Conservation (phyloP, 2,329 filamentous ascomycete species). For the Fusarium sp. region DNA sequence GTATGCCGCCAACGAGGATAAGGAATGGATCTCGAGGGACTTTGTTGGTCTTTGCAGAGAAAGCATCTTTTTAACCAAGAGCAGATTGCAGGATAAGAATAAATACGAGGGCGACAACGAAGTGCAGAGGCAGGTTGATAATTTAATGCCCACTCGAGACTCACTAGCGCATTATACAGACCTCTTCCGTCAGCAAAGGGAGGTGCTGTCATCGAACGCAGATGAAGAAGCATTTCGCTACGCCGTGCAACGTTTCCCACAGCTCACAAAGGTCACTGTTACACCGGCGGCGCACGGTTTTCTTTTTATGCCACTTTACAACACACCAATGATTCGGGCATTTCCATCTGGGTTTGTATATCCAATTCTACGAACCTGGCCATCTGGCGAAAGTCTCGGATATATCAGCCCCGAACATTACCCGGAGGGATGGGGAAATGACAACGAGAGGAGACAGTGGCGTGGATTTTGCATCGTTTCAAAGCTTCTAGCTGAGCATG, state of each 20-base stretch:
- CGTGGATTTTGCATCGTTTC: background rate
- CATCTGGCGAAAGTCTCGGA: background rate
- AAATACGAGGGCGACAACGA: background rate
- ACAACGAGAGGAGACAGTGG: background rate
- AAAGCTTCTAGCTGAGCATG: background rate
- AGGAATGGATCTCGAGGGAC: background rate
- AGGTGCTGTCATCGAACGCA: background rate
- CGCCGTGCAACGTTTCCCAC: background rate
- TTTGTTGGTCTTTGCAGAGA: background rate
- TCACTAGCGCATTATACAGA: background rate
- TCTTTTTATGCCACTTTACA: background rate
- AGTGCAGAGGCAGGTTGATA: background rate
- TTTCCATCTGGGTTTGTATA: constrained; percentile 4
- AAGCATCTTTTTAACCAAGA: background rate
- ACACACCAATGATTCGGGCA: constrained; percentile 9
- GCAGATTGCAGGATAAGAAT: background rate
- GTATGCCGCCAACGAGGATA: background rate
- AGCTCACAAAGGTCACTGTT: background rate
- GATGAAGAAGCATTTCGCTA: constrained; percentile 9
- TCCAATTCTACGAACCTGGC: background rate
- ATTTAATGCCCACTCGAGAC: background rate
- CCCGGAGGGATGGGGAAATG: background rate
- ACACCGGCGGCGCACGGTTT: background rate
- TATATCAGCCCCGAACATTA: background rate
- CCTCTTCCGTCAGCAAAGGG: background rate